Percentiles rank a stretch among this genome's conserved stretches.
phyloP scores from a whole-genome alignment of 345 rosid genomes.

The Bruguiera gymnorhiza region DNA sequence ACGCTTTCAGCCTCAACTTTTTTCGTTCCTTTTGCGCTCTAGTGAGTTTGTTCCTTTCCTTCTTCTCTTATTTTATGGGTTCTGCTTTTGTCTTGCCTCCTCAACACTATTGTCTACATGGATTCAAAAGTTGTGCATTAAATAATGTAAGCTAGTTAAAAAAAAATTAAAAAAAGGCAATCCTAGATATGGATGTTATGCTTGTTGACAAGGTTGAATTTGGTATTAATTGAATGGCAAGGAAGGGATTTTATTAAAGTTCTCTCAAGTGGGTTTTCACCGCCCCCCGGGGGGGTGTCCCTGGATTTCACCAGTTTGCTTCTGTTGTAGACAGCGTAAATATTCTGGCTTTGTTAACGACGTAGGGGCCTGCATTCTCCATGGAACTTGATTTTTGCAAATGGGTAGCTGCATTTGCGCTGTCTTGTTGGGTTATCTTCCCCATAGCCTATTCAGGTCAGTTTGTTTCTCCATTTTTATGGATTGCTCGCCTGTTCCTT shows the following conservation, averaged over 20 bases:
- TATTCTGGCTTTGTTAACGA: conserved; percentile 29
- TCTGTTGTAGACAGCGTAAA: conserved; percentile 22
- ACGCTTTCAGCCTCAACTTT: neutral
- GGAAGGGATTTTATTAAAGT: conserved; percentile 43
- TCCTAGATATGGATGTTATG: conserved; percentile 16
- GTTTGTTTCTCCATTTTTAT: conserved; percentile 1
- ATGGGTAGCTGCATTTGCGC: conserved; percentile 51
- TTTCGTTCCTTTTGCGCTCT: conserved; percentile 4
- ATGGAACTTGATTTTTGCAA: conserved; percentile 49
- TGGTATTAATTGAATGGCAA: conserved; percentile 41
- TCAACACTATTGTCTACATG: neutral
- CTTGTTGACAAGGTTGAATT: conserved; percentile 45
- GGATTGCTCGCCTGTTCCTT: conserved; percentile 6
- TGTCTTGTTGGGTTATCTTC: conserved; percentile 40
- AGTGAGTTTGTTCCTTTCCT: conserved; percentile 24
- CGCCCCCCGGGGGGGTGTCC: neutral
- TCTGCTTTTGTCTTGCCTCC: conserved; percentile 16
- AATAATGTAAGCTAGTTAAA: conserved; percentile 6
- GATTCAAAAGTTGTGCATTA: neutral
- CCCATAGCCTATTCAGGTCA: conserved; percentile 43
- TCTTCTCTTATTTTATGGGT: conserved; percentile 12
- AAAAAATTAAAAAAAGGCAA: conserved; percentile 6
- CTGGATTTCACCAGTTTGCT: neutral
- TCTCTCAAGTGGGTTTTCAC: conserved; percentile 20
- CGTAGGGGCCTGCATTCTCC: conserved; percentile 36